Percentiles rank a stretch among this genome's conserved stretches.
These are phyloP conservation scores for Cyberlindnera maclurae DNA, from an alignment of 805 yeast species.

Conservation along the genomic window DNA sequence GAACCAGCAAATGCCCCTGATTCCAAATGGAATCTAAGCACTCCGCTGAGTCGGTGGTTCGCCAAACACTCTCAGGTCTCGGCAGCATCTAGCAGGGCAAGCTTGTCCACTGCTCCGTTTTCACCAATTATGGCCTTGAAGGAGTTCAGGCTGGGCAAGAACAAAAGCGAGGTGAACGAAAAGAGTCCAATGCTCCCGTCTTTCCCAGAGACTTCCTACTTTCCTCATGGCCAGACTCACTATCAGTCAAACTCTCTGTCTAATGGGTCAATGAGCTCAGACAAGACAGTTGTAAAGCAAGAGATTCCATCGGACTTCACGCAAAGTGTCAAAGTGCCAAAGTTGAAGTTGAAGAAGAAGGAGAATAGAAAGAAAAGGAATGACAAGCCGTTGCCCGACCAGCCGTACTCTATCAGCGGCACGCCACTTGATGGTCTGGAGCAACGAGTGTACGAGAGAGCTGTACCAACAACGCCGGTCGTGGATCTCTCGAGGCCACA, in stretches of 20 bases:
- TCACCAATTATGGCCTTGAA: constrained; percentile 21
- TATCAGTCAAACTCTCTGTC: constrained; percentile 3
- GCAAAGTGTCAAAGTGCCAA: constrained; percentile 6
- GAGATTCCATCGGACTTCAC: constrained; percentile 8
- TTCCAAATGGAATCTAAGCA: constrained; percentile 19
- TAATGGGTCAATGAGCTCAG: constrained; percentile 1
- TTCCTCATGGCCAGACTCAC: constrained; percentile 1
- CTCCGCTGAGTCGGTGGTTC: constrained; percentile 25
- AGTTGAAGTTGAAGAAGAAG: constrained; percentile 10
- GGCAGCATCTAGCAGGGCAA: constrained; percentile 8
- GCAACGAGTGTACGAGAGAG: constrained; percentile 11
- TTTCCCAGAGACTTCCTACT: constrained; percentile 16
- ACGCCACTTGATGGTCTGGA: constrained; percentile 17
- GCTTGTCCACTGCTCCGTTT: constrained; percentile 17
- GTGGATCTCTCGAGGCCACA: constrained; percentile 7
- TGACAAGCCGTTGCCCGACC: constrained; percentile 20
- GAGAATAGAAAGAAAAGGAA: constrained; percentile 1
- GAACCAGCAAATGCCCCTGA: constrained; percentile 9
- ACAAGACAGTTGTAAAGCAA: constrained; percentile 8
- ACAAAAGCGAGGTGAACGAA: constrained; percentile 8
- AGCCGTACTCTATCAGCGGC: constrained; percentile 4
- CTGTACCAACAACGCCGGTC: constrained; percentile 17
- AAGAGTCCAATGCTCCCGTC: constrained; percentile 19
- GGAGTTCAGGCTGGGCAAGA: constrained; percentile 18
- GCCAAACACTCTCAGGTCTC: constrained; percentile 14